phyloP scores from a whole-genome alignment of 768 basidiomycete species.

The Termitomyces sp. region DNA sequence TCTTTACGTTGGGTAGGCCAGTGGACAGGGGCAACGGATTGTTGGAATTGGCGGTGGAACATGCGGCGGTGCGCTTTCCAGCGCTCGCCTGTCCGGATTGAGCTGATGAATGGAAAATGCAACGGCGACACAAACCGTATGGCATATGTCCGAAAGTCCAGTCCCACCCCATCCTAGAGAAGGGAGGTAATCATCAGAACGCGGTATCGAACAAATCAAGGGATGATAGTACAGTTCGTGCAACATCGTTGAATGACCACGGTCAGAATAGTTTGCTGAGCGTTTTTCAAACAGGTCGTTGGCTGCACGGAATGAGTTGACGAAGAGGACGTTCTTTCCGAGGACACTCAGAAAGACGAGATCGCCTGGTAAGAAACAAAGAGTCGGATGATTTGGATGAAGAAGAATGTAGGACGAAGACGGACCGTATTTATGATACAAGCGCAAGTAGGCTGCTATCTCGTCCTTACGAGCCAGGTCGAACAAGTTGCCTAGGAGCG shows the following conservation, averaged over 20 bases:
- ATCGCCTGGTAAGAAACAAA: conserved; percentile 32
- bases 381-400: background rate
- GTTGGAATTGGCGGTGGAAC: conserved; percentile 48
- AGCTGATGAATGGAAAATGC: background rate
- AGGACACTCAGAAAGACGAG: conserved; percentile 47
- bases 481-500: conserved; percentile 47
- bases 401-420: background rate
- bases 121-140: conserved; percentile 28
- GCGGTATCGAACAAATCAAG: background rate
- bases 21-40: conserved; percentile 31
- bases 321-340: conserved; percentile 40
- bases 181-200: background rate
- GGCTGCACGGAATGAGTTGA: conserved; percentile 35
- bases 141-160: conserved; percentile 55
- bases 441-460: conserved; percentile 31
- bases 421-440: conserved; percentile 36
- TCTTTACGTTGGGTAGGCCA: conserved; percentile 42
- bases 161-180: conserved; percentile 30
- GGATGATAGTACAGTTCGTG: conserved; percentile 34
- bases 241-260: conserved; percentile 41
- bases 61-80: conserved; percentile 49
- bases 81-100: conserved; percentile 30
- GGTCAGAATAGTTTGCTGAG: conserved; percentile 51
- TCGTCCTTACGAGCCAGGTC: conserved; percentile 37
- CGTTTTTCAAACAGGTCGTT: conserved; percentile 53